Conservation (phyloP, 192 early-diverging fungal genomes). For the Phycomyces blakesleeanus region DNA sequence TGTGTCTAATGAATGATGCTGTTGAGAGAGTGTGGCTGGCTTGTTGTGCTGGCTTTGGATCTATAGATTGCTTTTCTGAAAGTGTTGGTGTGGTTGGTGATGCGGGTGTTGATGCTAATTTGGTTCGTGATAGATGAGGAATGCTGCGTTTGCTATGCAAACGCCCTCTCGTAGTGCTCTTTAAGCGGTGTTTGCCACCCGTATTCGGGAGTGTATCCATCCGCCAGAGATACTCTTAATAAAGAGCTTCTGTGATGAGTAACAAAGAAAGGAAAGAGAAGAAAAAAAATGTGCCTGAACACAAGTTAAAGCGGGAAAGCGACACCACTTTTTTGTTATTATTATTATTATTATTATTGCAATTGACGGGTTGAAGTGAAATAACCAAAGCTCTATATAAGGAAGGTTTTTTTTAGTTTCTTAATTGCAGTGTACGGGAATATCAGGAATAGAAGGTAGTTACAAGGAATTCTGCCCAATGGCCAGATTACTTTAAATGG, state of each 20-base stretch:
- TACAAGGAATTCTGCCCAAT: too few relatives aligned
- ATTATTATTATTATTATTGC: too few relatives aligned
- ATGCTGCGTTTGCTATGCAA: constrained; percentile 4
- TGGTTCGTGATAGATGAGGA: background rate
- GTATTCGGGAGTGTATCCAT: background rate
- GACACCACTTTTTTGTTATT: background rate
- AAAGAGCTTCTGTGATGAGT: background rate
- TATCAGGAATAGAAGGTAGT: too few relatives aligned
- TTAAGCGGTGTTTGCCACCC: constrained; percentile 4
- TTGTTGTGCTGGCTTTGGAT: background rate
- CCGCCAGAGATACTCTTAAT: background rate
- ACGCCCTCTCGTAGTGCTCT: background rate
- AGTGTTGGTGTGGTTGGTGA: background rate
- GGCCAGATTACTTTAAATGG: too few relatives aligned
- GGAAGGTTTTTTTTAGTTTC: too few relatives aligned
- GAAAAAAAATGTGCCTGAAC: background rate
- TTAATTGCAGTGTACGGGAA: too few relatives aligned
- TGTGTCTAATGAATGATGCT: background rate
- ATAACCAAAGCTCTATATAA: too few relatives aligned
- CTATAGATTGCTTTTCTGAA: background rate
- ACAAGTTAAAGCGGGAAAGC: background rate
- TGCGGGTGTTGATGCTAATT: background rate
- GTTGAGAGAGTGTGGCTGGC: background rate
- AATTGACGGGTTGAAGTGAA: background rate
- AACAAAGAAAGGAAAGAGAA: background rate